phyloP scores from a whole-genome alignment of 352 stramenopile species.

The Globisporangium spinosum region DNA sequence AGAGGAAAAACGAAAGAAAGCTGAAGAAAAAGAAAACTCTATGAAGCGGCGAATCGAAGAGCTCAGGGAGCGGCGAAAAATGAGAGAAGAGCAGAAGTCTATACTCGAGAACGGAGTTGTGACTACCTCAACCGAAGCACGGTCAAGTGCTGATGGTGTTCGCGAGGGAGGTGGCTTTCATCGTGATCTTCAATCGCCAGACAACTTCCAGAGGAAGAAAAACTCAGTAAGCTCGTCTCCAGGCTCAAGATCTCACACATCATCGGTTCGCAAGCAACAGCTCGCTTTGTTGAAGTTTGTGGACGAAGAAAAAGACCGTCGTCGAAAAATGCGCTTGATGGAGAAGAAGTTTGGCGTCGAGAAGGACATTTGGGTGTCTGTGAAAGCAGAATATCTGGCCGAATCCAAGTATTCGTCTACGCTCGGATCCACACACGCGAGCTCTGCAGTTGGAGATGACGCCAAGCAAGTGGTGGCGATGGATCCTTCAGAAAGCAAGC shows the following conservation, averaged over 20 bases:
- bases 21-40: conserved; percentile 62
- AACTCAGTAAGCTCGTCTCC: background rate
- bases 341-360: conserved; percentile 53
- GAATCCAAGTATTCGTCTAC: conserved; percentile 10
- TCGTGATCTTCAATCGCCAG: background rate
- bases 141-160: conserved; percentile 16
- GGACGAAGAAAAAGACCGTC: conserved; percentile 56
- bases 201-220: conserved; percentile 20
- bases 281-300: conserved; percentile 67
- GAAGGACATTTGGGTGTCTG: conserved; percentile 44
- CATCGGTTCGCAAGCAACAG: conserved; percentile 42
- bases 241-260: conserved; percentile 10
- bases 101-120: conserved; percentile 76
- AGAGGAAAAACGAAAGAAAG: conserved; percentile 67
- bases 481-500: background rate
- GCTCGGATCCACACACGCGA: background rate
- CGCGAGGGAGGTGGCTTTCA: conserved; percentile 6
- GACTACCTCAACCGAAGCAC: conserved; percentile 34
- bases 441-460: background rate
- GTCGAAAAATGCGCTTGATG: conserved; percentile 51
- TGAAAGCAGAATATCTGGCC: conserved; percentile 38
- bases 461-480: background rate
- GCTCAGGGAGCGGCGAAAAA: conserved; percentile 50
- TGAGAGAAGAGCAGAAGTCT: conserved; percentile 65
- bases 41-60: conserved; percentile 80